A percentile compares a stretch with the other conserved stretches of the same genome.
These are phyloP conservation scores for Colletotrichum sp. DNA, from an alignment of 2,329 filamentous ascomycete species.

Conservation along the genomic window DNA sequence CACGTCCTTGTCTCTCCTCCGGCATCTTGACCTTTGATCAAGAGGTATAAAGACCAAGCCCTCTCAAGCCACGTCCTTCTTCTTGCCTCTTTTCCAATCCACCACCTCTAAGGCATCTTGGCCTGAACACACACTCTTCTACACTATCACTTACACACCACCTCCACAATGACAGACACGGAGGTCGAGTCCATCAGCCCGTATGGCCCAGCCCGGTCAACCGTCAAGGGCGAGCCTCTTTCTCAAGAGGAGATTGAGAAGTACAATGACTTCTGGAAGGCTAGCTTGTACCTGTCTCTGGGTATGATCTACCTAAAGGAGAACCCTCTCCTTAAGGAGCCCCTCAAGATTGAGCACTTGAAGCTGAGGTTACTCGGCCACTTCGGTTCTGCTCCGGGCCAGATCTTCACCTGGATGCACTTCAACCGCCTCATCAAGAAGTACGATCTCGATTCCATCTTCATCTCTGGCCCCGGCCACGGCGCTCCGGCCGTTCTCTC, in stretches of 20 bases:
- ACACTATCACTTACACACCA: neutral
- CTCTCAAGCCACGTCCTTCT: neutral
- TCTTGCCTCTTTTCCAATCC: neutral
- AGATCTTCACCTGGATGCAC: constrained; percentile 83
- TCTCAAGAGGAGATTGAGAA: constrained; percentile 69
- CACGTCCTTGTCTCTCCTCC: neutral
- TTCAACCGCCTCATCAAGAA: constrained; percentile 85
- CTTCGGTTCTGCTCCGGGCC: constrained; percentile 81
- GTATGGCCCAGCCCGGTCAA: constrained; percentile 70
- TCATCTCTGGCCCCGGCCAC: constrained; percentile 79
- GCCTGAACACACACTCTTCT: neutral
- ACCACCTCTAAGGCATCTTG: constrained; percentile 30
- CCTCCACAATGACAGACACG: constrained; percentile 25
- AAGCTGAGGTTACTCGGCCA: constrained; percentile 78
- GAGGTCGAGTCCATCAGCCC: constrained; percentile 64
- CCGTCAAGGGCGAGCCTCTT: constrained; percentile 66
- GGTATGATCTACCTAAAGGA: constrained; percentile 82
- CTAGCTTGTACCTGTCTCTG: constrained; percentile 75
- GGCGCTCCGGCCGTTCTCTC: constrained; percentile 79
- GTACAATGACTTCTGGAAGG: constrained; percentile 76
- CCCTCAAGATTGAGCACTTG: constrained; percentile 72
- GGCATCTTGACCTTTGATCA: neutral
- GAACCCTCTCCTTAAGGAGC: constrained; percentile 75
- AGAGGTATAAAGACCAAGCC: constrained; percentile 13
- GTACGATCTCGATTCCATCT: constrained; percentile 74